Evolutionary conservation across 148 eudicot species (phyloP).

Genomic region (Limonium bicolor): DNA sequence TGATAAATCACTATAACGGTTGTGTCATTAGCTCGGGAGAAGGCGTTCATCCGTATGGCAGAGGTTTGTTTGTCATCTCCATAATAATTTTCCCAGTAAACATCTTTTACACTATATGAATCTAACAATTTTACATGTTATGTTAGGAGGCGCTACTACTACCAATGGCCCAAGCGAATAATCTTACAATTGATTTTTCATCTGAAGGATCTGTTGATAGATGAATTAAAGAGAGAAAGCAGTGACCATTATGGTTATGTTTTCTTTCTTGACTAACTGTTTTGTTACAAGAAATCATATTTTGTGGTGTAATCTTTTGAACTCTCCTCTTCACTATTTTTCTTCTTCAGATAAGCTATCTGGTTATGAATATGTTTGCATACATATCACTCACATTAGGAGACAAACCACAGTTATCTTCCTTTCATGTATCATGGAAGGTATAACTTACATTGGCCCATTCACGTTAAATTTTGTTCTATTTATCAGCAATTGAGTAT

Average conservation of each 20-base stretch:
- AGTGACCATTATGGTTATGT: constrained; percentile 71
- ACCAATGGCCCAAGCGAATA: constrained; percentile 77
- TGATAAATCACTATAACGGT: constrained; percentile 51
- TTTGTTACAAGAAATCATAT: background rate
- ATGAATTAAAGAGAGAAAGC: constrained; percentile 96
- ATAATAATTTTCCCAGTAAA: too few relatives aligned
- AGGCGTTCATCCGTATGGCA: constrained; percentile 79
- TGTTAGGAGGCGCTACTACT: constrained; percentile 72
- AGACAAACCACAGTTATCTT: constrained; percentile 57
- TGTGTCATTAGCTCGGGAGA: constrained; percentile 85
- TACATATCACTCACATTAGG: constrained; percentile 98
- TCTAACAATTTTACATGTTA: background rate
- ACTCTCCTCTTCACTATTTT: constrained; percentile 4
- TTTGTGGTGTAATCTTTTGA: background rate
- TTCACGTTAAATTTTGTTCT: too few relatives aligned
- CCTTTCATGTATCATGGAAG: constrained; percentile 68
- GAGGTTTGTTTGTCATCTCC: constrained; percentile 31
- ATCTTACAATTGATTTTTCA: constrained; percentile 74
- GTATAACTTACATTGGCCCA: constrained; percentile 20
- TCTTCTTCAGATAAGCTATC: constrained; percentile 94
- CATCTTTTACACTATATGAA: constrained; percentile 1
- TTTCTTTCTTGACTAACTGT: too few relatives aligned
- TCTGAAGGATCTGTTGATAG: constrained; percentile 97
- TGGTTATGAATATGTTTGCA: constrained; percentile 99
- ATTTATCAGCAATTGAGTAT: too few relatives aligned